These are phyloP conservation scores for Neonectria neomacrospora DNA, from an alignment of 2,329 filamentous ascomycete genomes.

Conservation along the genomic window DNA sequence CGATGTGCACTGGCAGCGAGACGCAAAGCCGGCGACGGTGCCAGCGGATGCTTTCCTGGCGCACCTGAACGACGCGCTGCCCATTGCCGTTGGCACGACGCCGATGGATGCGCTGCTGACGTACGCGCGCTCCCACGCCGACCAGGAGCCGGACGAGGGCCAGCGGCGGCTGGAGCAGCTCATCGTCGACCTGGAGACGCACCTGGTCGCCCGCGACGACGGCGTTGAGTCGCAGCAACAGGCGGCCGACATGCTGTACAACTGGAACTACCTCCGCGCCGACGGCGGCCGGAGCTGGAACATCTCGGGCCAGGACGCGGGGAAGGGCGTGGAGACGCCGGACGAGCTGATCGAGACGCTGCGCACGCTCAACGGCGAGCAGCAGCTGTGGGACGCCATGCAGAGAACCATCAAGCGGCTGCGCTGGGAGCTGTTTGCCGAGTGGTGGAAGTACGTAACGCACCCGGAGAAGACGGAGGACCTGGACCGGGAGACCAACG, in stretches of 20 bases:
- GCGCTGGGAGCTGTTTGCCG: slow-evolving; percentile 55
- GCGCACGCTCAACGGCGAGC: too few relatives aligned
- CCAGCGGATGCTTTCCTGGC: slow-evolving; percentile 46
- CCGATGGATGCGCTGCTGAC: slow-evolving; percentile 53
- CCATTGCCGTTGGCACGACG: slow-evolving; percentile 49
- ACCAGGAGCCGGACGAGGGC: slow-evolving; percentile 22
- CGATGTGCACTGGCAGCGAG: slow-evolving; percentile 49
- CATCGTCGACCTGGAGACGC: slow-evolving; percentile 39
- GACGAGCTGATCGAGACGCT: too few relatives aligned
- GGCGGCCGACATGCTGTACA: slow-evolving; percentile 47
- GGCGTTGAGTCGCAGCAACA: slow-evolving; percentile 46
- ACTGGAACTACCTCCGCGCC: slow-evolving; percentile 43
- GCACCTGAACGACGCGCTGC: slow-evolving; percentile 36
- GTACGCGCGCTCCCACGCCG: slow-evolving; percentile 46
- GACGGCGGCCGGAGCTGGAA: slow-evolving; percentile 39
- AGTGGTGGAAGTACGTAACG: slow-evolving; percentile 54
- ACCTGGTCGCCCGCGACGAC: slow-evolving; percentile 47
- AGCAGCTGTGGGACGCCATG: too few relatives aligned
- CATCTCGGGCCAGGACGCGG: too few relatives aligned
- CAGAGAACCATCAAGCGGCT: slow-evolving; percentile 31
- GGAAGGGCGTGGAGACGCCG: too few relatives aligned
- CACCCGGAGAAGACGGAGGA: background rate
- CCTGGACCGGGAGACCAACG: background rate
- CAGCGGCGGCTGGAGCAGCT: too few relatives aligned
- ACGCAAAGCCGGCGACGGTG: slow-evolving; percentile 41